Evolutionary conservation across 306 rosid genomes (phyloP), one percentile per base, ranked within the genome.

Genomic region (Senna siamea): DNA sequence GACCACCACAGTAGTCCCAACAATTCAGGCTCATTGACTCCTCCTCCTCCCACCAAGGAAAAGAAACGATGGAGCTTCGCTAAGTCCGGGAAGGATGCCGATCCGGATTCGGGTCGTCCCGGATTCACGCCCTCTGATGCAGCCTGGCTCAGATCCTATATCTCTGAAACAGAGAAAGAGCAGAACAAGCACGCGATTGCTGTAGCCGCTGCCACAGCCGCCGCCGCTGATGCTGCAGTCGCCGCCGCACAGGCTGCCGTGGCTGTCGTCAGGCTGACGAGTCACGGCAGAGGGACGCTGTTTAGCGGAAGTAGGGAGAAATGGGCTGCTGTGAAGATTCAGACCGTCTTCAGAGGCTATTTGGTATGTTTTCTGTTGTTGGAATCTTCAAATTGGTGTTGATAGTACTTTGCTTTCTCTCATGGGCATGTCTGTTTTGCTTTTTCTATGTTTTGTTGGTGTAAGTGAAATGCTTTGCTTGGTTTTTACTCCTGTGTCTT

Each of bases 141-240:
- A 4, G 74, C 89, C 47, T 87, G 95, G 96, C 83, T 88, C 69
- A 86, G 88, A 87, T 87, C 96, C 73, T 94, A 85, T 41, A 69
- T 86, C 22, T 67, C 85, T 14, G 89, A 90, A 5, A 80, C 97
- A 4, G 93, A 83, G 63, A 85, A 73, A 56, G 91, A 95, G 51
- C 97, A 90, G 74, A 89, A 82, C 74, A 90, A 92, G 73, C 98
- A 92, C 82, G 99, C 98, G 43, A 90, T 92, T 85, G 99, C 99
- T 0, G 97, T 95, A 17, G 99, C 99, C 6, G 98, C 97, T 0
- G 99, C 99, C n/a, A 88, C 99, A 0, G 93, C 99, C 0, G 99
- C 97, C 0, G 99, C 96, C 0, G 99, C 97, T 0, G 98, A 95
- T 40, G 98, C 98, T 0, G 99, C 99, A 0, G 91, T 92, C 7